Percentiles rank a stretch among this genome's conserved stretches.
Evolutionary conservation across 768 basidiomycete species (phyloP).

Genomic region (Agrocybe praecox): DNA sequence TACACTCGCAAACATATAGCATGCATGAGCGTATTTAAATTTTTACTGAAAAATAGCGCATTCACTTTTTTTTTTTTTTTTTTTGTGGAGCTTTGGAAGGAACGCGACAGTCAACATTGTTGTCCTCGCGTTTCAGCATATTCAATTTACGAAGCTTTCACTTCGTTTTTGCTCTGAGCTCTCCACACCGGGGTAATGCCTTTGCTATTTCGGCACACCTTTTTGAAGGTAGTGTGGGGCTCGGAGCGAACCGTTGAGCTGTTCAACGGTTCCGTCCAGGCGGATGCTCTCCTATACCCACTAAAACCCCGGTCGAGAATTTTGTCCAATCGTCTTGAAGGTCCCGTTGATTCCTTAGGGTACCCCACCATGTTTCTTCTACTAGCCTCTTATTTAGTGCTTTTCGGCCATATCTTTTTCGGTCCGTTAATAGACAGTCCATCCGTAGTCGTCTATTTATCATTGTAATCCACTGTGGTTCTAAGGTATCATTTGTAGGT

Average conservation of each 20-base stretch:
- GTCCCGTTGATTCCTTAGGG: neutral
- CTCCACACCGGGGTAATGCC: neutral
- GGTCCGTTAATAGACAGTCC: conserved; percentile 11
- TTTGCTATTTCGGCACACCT: neutral
- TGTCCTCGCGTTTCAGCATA: neutral
- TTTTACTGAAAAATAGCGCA: no score
- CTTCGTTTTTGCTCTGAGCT: neutral
- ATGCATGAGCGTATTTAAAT: no score
- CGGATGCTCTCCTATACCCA: conserved; percentile 2
- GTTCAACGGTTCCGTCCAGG: neutral
- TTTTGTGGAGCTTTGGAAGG: neutral
- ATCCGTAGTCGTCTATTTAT: conserved; percentile 17
- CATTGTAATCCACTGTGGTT: conserved; percentile 13
- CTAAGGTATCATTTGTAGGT: conserved; percentile 4
- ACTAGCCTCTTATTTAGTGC: neutral
- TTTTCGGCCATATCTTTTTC: neutral
- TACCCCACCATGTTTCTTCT: conserved; percentile 6
- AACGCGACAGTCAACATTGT: neutral
- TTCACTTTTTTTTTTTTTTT: neutral
- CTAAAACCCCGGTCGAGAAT: conserved; percentile 1
- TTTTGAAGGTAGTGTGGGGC: conserved; percentile 1
- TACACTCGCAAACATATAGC: no score
- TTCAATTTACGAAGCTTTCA: neutral
- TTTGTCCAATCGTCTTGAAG: neutral
- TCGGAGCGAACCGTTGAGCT: neutral